Evolutionary conservation across 768 basidiomycete genomes (phyloP), one percentile per base, ranked within the genome.

Genomic region (Phylloporus sp.): DNA sequence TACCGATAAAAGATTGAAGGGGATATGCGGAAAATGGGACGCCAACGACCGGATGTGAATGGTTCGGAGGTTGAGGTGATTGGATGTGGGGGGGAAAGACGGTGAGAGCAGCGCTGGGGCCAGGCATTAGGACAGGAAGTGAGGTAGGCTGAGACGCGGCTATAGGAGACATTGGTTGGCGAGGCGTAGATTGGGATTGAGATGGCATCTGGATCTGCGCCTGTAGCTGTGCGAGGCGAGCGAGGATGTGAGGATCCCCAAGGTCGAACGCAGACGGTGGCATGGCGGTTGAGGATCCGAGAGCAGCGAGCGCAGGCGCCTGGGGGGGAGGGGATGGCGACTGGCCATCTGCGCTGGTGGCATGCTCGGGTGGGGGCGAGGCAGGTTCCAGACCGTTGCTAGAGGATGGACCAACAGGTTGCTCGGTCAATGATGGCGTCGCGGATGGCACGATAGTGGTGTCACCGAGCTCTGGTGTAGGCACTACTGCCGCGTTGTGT

Each of bases 181-280:
- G 54, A 4, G 46, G 5, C 12, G 24, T 34, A 4, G 47, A 5
- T 24, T 47, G 59, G 6, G 39, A 20, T 16, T 55, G 60, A 4
- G 29, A 28, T 3, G 49, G 53, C 2, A 48, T 12, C 38, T 59
- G 63, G 2, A 49, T 29, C 42, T 66, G 64, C 3, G 53, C 49
- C 10, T 69, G 65, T 22, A 61, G 44, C 31, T 68, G 65, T 31
- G 50, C 58, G 9, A 70, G 48, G 22, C 63, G 66, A 2, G 54
- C 56, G 4, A 70, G 22, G 34, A 63, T 38, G 23, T 20, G 50
- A 0, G 63, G 68, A 48, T 68, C 68, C 4, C 61, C 54, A 1
- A 58, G 26, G 45, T 70, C 66, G 16, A 63, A 18, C 1, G 45
- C 45, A 1, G 55, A 50, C 1, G 46, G 43, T 3, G 55, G 38